These are phyloP conservation scores for Pythium inflatum DNA, from an alignment of 352 stramenopile genomes.

Conservation along the genomic window DNA sequence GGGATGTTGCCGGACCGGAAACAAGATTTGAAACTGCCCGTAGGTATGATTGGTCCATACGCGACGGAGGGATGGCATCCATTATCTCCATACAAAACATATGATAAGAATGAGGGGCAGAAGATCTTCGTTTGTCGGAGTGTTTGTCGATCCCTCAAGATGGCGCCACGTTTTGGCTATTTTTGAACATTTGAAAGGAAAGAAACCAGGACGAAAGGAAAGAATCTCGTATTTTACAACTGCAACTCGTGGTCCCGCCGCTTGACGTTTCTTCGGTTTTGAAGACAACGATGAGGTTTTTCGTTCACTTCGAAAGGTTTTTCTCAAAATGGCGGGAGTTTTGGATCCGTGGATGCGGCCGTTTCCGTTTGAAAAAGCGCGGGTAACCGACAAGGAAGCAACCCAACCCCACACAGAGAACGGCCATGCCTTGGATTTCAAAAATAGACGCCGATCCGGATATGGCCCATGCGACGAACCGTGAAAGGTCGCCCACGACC, in stretches of 20 bases:
- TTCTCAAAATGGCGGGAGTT: conserved; percentile 33
- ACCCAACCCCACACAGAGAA: conserved; percentile 25
- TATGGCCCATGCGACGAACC: too few species aligned
- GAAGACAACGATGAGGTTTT: conserved; percentile 30
- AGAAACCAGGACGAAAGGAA: conserved; percentile 24
- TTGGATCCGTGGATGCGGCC: conserved; percentile 7
- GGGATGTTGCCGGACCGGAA: conserved; percentile 32
- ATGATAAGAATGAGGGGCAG: conserved; percentile 5
- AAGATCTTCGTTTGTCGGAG: conserved; percentile 20
- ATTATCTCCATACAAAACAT: conserved; percentile 10
- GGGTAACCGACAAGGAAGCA: conserved; percentile 29
- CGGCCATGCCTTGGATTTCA: conserved; percentile 14
- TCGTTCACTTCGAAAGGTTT: conserved; percentile 11
- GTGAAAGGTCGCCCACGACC: conserved; percentile 1
- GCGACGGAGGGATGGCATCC: conserved; percentile 25
- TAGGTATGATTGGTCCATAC: conserved; percentile 24
- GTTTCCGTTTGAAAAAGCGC: conserved; percentile 38
- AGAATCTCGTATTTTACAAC: conserved; percentile 34
- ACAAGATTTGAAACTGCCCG: conserved; percentile 35
- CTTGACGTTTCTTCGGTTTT: conserved; percentile 26
- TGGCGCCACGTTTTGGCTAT: conserved; percentile 26
- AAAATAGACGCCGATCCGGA: conserved; percentile 24
- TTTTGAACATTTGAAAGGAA: conserved; percentile 54
- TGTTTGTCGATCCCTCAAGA: conserved; percentile 27
- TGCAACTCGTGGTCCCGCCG: conserved; percentile 29